phyloP scores from a whole-genome alignment of 2,329 filamentous ascomycete genomes.

The Periconia digitata region DNA sequence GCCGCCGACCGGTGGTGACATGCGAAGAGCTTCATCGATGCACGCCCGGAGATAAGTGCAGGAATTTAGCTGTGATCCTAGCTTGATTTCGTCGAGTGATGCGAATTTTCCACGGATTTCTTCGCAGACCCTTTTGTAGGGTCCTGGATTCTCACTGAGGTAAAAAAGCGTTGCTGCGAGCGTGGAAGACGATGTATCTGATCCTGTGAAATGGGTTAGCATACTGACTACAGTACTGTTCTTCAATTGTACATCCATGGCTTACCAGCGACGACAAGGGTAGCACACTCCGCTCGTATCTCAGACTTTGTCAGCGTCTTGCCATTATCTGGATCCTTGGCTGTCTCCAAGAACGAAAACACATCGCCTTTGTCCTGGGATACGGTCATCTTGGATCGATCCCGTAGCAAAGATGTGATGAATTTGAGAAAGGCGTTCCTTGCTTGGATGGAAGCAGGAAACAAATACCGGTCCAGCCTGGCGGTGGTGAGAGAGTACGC shows the following conservation, averaged over 20 bases:
- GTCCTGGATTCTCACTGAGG: not conserved
- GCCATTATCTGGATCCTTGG: conserved; percentile 45
- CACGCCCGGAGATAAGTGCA: conserved; percentile 12
- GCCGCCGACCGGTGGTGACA: not conserved
- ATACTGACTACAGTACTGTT: not conserved
- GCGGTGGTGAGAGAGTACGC: conserved; percentile 12
- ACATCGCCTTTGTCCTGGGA: conserved; percentile 33
- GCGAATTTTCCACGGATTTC: conserved; percentile 8
- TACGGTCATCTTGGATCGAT: conserved; percentile 12
- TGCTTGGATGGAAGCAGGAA: conserved; percentile 29
- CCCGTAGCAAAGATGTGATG: conserved; percentile 13
- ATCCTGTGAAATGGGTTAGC: conserved; percentile 1
- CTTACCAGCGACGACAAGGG: conserved; percentile 21
- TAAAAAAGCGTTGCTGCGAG: conserved; percentile 4
- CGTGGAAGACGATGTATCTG: not conserved
- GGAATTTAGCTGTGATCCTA: conserved; percentile 12
- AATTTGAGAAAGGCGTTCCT: conserved; percentile 20
- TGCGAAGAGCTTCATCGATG: not conserved
- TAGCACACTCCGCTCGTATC: conserved; percentile 45
- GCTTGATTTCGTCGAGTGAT: conserved; percentile 14
- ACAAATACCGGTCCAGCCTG: conserved; percentile 34
- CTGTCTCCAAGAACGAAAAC: conserved; percentile 44
- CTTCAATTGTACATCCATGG: not conserved
- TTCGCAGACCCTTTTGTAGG: not conserved
- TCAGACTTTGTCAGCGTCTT: conserved; percentile 39